Conservation (phyloP, 2,329 filamentous ascomycete species). For the Trichoderma cornu-damae region DNA sequence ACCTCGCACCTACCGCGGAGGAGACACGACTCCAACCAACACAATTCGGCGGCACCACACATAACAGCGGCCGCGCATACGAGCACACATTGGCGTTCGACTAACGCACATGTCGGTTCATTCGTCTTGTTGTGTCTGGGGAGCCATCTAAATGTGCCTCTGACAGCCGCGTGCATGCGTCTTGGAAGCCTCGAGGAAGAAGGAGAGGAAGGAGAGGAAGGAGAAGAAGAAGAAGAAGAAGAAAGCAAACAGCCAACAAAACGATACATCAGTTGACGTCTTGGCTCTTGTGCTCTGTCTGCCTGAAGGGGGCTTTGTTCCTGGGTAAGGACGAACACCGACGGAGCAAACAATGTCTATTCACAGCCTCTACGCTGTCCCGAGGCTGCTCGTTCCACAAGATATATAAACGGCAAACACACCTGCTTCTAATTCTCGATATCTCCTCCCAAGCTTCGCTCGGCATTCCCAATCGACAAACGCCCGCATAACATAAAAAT, state of each 20-base stretch:
- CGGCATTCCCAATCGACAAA: conserved; percentile 6
- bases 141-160: conserved; percentile 12
- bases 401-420: conserved; percentile 18
- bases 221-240: too few species aligned
- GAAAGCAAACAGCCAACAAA: conserved; percentile 21
- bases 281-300: conserved; percentile 17
- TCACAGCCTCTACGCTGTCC: conserved; percentile 18
- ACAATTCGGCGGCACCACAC: conserved; percentile 7
- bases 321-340: conserved; percentile 15
- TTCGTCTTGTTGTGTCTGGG: conserved; percentile 3
- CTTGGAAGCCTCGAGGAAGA: conserved; percentile 12
- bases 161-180: conserved; percentile 11
- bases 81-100: conserved; percentile 5
- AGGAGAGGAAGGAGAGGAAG: too few species aligned
- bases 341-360: conserved; percentile 18
- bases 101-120: conserved; percentile 16
- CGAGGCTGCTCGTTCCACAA: conserved; percentile 15
- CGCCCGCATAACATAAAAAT: too few species aligned
- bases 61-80: conserved; percentile 15
- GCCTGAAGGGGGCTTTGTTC: conserved; percentile 15
- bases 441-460: conserved; percentile 13
- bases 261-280: conserved; percentile 20
- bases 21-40: conserved; percentile 15
- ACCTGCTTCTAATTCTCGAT: conserved; percentile 14
- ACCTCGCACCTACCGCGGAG: conserved; percentile 16